Percentiles rank a stretch among this genome's conserved stretches.
Conservation (phyloP, 495 filamentous ascomycete species). For the Rhypophila decipiens region DNA sequence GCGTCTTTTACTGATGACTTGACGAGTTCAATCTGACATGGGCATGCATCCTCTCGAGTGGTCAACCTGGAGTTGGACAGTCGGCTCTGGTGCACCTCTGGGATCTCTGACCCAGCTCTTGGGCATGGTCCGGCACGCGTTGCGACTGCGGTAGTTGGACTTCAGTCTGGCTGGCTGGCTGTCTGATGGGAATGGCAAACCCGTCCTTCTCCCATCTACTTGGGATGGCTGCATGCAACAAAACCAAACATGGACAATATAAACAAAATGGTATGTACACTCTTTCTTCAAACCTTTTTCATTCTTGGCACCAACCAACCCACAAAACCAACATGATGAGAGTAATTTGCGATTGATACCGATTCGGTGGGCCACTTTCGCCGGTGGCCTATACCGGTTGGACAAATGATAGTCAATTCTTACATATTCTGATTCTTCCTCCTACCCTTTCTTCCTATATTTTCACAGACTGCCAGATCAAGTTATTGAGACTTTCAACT, state of each 20-base stretch:
- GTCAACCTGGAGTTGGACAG: too few relatives aligned
- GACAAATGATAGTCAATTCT: conserved; percentile 26
- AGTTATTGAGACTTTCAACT: too few relatives aligned
- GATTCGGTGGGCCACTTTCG: conserved; percentile 20
- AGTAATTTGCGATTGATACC: conserved; percentile 32
- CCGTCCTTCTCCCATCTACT: background rate
- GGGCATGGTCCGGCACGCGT: too few relatives aligned
- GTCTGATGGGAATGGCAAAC: background rate
- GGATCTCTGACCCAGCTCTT: too few relatives aligned
- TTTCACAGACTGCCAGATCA: too few relatives aligned
- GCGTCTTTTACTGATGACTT: background rate
- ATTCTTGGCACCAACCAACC: background rate
- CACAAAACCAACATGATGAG: conserved; percentile 15
- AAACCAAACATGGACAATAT: background rate
- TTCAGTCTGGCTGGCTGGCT: background rate
- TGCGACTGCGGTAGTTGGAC: background rate
- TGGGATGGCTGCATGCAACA: background rate
- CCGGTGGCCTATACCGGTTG: conserved; percentile 21
- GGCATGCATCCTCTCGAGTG: background rate
- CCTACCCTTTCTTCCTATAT: too few relatives aligned
- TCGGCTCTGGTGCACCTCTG: too few relatives aligned
- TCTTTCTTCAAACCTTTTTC: background rate
- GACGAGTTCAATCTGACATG: background rate
- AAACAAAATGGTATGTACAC: background rate
- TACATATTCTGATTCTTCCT: conserved; percentile 26